Percentiles rank a stretch among this genome's conserved stretches.
Evolutionary conservation across 352 stramenopile genomes (phyloP).

Genomic region (Peronospora belbahrii): DNA sequence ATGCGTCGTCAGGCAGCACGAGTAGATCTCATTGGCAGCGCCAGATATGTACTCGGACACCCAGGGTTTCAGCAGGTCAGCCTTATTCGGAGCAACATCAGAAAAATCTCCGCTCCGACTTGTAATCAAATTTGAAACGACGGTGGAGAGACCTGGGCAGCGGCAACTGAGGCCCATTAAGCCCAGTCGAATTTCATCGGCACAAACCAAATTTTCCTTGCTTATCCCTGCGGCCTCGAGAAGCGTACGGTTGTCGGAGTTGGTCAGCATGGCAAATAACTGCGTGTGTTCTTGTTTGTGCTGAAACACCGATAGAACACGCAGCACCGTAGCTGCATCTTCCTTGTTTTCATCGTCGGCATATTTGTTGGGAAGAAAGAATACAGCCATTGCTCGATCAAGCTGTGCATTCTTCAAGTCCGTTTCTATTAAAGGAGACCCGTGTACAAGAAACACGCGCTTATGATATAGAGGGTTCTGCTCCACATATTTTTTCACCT

Average conservation of each 20-base stretch:
- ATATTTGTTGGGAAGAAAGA: conserved; percentile 83
- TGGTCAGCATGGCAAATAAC: conserved; percentile 77
- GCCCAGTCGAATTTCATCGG: conserved; percentile 69
- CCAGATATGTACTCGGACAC: conserved; percentile 71
- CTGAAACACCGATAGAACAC: conserved; percentile 69
- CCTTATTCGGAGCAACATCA: conserved; percentile 7
- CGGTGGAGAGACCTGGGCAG: conserved; percentile 70
- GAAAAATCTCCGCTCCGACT: conserved; percentile 50
- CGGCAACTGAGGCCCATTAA: conserved; percentile 83
- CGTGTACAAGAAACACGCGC: conserved; percentile 76
- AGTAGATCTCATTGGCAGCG: conserved; percentile 78
- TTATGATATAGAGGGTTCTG: conserved; percentile 64
- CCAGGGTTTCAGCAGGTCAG: conserved; percentile 35
- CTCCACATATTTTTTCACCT: conserved; percentile 61
- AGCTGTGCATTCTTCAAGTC: conserved; percentile 58
- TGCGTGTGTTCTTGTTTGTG: conserved; percentile 56
- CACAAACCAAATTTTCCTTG: conserved; percentile 70
- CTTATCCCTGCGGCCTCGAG: conserved; percentile 66
- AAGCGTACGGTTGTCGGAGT: conserved; percentile 74
- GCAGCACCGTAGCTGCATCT: conserved; percentile 73
- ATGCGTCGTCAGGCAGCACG: conserved; percentile 40
- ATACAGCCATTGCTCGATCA: conserved; percentile 63
- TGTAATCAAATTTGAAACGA: conserved; percentile 80
- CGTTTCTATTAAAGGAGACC: conserved; percentile 45
- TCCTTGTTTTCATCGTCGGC: conserved; percentile 70